Percentiles rank a stretch among this genome's conserved stretches.
These are phyloP conservation scores for Pythium utonaiense DNA, from an alignment of 352 stramenopile species.

Conservation along the genomic window DNA sequence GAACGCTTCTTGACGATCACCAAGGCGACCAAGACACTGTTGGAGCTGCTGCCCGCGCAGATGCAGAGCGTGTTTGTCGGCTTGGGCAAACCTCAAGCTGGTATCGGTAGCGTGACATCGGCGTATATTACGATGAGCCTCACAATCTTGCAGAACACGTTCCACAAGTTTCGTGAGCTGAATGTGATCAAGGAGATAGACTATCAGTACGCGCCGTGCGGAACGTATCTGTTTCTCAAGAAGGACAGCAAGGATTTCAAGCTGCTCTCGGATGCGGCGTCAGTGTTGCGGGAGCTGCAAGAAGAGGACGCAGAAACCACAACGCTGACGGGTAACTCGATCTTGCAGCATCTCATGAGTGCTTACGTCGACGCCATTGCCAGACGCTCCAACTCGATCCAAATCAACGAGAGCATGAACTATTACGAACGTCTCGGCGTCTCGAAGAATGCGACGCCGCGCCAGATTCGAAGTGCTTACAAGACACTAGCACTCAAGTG, in stretches of 20 bases:
- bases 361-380: constrained; percentile 73
- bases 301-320: constrained; percentile 45
- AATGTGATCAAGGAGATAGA: constrained; percentile 75
- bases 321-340: constrained; percentile 64
- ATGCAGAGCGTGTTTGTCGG: constrained; percentile 68
- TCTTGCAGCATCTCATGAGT: constrained; percentile 82
- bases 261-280: constrained; percentile 39
- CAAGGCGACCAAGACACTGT: constrained; percentile 70
- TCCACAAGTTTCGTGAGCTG: constrained; percentile 73
- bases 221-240: constrained; percentile 75
- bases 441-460: constrained; percentile 51
- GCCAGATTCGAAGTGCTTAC: constrained; percentile 74
- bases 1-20: constrained; percentile 77
- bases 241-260: constrained; percentile 50
- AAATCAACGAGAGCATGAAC: constrained; percentile 82
- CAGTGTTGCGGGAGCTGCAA: constrained; percentile 41
- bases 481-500: constrained; percentile 78
- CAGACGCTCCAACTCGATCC: constrained; percentile 70
- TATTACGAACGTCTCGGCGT: constrained; percentile 83
- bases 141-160: constrained; percentile 75
- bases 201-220: constrained; percentile 73
- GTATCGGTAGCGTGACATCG: constrained; percentile 37
- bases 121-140: constrained; percentile 80
- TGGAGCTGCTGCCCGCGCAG: constrained; percentile 64
- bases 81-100: constrained; percentile 14